Base-by-base conservation (phyloP, 2,329 filamentous ascomycete genomes). In the Claviceps lovelessii region DNA sequence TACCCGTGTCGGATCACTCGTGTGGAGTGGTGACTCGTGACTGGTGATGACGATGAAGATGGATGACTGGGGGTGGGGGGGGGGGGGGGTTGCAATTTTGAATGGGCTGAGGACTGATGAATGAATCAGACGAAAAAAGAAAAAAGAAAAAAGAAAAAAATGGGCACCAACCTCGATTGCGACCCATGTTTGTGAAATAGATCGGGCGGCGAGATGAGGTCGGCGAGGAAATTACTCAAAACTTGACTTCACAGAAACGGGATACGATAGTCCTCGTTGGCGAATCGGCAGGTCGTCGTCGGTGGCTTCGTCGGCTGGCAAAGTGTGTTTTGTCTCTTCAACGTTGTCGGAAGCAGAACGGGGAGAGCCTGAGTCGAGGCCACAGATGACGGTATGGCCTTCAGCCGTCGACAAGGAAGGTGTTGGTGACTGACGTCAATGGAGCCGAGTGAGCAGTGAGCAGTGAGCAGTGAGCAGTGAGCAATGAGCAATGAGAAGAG, bases 101-200 rank as follows among this genome's bases (percentile, higher is more conserved):
- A n/a, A n/a, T n/a, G 42, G 45, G 56, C 28, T 51, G 35, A 50
- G 15, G 29, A 31, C 17, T 47, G 45, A 9, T 47, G 45, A 15
- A 28, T 29, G 45, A 47, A 46, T 2, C n/a, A n/a, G n/a, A n/a
- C n/a, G n/a, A n/a, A n/a, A n/a, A n/a, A n/a, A n/a, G n/a, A n/a
- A n/a, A n/a, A n/a, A n/a, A n/a, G n/a, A n/a, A n/a, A n/a, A n/a
- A n/a, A n/a, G n/a, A 41, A n/a, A n/a, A 39, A n/a, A 42, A 33
- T 42, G 28, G 19, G 23, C 37, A 77, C 75, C 66, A 70, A 78
- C 76, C 76, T 69, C 76, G 72, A 75, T 75, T 78, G 63, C 76
- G 74, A 64, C 68, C 75, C 76, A 78, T 78, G 60, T 70, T 76
- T 46, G 39, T 29, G 51, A n/a, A 19, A 15, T 33, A 15, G 35